Evolutionary conservation across 768 basidiomycete species (phyloP).

Genomic region (Tricholoma terreum): DNA sequence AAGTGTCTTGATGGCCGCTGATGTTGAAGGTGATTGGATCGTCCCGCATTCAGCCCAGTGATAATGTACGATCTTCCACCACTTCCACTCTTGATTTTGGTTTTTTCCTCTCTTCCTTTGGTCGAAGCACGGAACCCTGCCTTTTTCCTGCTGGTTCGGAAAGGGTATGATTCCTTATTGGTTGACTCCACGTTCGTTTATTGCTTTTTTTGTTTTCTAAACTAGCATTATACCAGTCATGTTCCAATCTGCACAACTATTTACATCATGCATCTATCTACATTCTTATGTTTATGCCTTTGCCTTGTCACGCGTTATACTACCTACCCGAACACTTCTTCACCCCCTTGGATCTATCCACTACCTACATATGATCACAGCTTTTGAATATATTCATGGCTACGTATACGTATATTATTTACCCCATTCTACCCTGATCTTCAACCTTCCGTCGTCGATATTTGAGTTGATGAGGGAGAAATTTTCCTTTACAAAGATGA

Average conservation of each 20-base stretch:
- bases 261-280: background rate
- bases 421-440: no score
- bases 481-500: no score
- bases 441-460: no score
- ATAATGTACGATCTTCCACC: background rate
- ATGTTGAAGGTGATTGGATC: conserved; percentile 37
- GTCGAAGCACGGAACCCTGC: background rate
- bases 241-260: background rate
- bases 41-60: background rate
- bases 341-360: background rate
- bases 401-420: background rate
- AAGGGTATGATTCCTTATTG: background rate
- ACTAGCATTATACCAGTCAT: conserved; percentile 4
- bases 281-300: background rate
- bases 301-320: background rate
- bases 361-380: background rate
- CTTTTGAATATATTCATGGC: background rate
- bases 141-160: conserved; percentile 4
- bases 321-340: background rate
- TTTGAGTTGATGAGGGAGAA: no score
- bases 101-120: background rate
- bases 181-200: conserved; percentile 1
- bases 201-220: background rate
- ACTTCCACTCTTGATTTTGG: background rate
- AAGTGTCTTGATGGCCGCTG: conserved; percentile 71